phyloP scores from a whole-genome alignment of 2,329 filamentous ascomycete genomes.

The Rugonectria rugulosa region DNA sequence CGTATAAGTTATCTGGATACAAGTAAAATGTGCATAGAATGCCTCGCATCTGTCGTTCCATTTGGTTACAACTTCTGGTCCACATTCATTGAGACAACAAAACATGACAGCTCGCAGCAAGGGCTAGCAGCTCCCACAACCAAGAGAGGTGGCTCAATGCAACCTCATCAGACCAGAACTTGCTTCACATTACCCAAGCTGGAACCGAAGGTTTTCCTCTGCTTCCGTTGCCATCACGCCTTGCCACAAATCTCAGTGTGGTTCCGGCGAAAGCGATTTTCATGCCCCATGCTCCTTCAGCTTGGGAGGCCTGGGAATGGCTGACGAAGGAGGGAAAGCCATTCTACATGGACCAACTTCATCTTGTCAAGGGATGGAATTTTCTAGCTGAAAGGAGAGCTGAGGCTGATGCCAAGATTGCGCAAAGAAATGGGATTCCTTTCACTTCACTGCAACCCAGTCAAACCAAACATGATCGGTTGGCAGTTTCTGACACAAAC shows the following conservation, averaged over 20 bases:
- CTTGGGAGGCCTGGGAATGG: slow-evolving; percentile 20
- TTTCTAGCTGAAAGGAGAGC: background rate
- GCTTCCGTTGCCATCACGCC: background rate
- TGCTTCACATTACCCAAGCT: background rate
- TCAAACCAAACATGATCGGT: background rate
- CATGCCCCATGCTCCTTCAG: background rate
- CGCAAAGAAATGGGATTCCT: background rate
- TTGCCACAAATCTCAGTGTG: background rate
- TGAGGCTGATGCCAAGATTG: background rate
- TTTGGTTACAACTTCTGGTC: slow-evolving; percentile 18
- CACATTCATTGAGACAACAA: background rate
- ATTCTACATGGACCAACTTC: slow-evolving; percentile 26
- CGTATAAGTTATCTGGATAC: slow-evolving; percentile 16
- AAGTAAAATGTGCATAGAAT: slow-evolving; percentile 6
- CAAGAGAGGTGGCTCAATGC: background rate
- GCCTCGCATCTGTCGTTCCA: background rate
- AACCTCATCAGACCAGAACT: background rate
- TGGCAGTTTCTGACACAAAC: background rate
- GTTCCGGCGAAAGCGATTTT: background rate
- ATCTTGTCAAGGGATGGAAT: slow-evolving; percentile 1
- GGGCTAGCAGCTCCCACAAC: too few species aligned
- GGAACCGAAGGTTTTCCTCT: slow-evolving; percentile 1
- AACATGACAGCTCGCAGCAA: background rate
- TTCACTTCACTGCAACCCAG: background rate
- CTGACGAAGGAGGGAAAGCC: slow-evolving; percentile 14